Percentiles rank a stretch among this genome's conserved stretches.
Evolutionary conservation across 169 alveolate species (phyloP).

Genomic region (Neospora caninum): DNA sequence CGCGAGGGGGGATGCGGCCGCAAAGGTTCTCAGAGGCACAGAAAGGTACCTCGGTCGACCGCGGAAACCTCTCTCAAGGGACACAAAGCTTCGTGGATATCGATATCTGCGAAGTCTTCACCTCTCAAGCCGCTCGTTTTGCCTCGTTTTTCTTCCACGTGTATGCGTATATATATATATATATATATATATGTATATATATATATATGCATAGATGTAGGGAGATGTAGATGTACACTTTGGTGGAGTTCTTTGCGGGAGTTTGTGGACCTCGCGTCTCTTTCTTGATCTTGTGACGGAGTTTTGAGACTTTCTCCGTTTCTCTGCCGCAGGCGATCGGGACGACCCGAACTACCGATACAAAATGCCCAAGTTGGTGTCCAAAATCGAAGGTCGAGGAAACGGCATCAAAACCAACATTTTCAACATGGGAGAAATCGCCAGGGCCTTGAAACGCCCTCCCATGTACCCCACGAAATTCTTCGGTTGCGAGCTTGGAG

Average conservation of each 20-base stretch:
- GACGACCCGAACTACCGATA: conserved; percentile 76
- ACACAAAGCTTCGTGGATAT: too few relatives aligned
- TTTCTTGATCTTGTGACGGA: neutral
- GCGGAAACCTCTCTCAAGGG: too few relatives aligned
- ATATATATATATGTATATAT: neutral
- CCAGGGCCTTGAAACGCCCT: conserved; percentile 91
- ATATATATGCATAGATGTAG: neutral
- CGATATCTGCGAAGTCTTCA: too few relatives aligned
- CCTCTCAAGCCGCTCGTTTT: too few relatives aligned
- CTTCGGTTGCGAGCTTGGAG: conserved; percentile 96
- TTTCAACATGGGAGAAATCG: conserved; percentile 96
- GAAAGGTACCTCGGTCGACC: too few relatives aligned
- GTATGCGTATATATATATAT: neutral
- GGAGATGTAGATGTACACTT: neutral
- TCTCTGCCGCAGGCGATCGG: neutral
- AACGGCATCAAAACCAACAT: conserved; percentile 94
- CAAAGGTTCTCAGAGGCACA: too few relatives aligned
- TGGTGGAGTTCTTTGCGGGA: neutral
- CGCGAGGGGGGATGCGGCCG: too few relatives aligned
- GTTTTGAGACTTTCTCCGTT: neutral
- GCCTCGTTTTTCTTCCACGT: neutral
- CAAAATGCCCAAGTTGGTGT: conserved; percentile 76
- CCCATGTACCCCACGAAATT: conserved; percentile 94
- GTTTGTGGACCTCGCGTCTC: neutral
- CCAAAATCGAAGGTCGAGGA: conserved; percentile 77